A percentile compares a stretch with the other conserved stretches of the same genome.
These are phyloP conservation scores for Tetrapisispora fleetii DNA, from an alignment of 805 yeast genomes.

Conservation along the genomic window DNA sequence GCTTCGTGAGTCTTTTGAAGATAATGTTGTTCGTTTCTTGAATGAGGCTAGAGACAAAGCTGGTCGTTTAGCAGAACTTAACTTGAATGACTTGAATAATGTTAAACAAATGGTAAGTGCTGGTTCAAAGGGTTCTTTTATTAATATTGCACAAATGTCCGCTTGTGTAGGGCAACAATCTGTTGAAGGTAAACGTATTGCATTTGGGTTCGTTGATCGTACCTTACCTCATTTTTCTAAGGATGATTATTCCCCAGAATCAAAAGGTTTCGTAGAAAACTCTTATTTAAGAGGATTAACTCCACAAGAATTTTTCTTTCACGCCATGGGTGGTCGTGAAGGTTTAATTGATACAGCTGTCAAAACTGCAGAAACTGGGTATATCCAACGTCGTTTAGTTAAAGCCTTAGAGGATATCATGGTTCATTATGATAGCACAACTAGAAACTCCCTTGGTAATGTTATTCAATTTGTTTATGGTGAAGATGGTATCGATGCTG, in stretches of 20 bases:
- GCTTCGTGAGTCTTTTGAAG: slow-evolving; percentile 94
- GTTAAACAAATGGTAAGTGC: slow-evolving; percentile 99
- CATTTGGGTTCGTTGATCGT: slow-evolving; percentile 93
- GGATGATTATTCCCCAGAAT: slow-evolving; percentile 97
- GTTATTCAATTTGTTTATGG: slow-evolving; percentile 94
- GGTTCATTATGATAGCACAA: slow-evolving; percentile 98
- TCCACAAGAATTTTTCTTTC: slow-evolving; percentile 98
- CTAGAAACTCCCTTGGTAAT: slow-evolving; percentile 95
- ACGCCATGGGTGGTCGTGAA: slow-evolving; percentile 99
- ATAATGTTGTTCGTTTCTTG: slow-evolving; percentile 86
- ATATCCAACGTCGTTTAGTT: slow-evolving; percentile 94
- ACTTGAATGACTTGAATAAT: slow-evolving; percentile 85
- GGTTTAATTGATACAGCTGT: slow-evolving; percentile 99
- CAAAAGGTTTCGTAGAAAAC: slow-evolving; percentile 95
- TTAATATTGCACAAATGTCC: slow-evolving; percentile 97
- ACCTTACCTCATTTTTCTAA: slow-evolving; percentile 96
- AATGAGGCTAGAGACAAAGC: slow-evolving; percentile 99
- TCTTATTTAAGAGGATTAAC: slow-evolving; percentile 95
- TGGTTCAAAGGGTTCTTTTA: slow-evolving; percentile 98
- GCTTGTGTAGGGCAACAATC: slow-evolving; percentile 99
- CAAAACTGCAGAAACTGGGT: slow-evolving; percentile 97
- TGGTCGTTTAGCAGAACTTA: slow-evolving; percentile 96
- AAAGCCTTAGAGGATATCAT: slow-evolving; percentile 94
- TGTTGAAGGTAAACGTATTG: slow-evolving; percentile 99
- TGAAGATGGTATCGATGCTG: slow-evolving; percentile 98